Conservation (phyloP, 306 rosid genomes). For the Quercus cerris region DNA sequence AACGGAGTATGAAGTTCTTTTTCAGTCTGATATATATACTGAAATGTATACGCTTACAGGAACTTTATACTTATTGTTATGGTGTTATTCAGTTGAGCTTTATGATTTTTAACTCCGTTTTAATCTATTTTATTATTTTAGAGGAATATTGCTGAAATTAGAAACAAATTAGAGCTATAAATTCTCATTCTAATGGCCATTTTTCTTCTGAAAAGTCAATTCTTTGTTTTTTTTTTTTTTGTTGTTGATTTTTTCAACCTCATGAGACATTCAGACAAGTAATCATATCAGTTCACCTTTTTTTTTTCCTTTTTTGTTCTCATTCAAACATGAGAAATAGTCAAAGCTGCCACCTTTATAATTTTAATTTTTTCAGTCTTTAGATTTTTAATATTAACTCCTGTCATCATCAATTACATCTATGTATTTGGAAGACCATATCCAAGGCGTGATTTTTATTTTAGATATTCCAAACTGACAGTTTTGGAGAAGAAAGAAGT, state of each 20-base stretch:
- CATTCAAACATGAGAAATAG: slow-evolving; percentile 5
- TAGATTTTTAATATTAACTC: neutral
- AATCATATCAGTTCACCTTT: neutral
- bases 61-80: neutral
- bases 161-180: slow-evolving; percentile 1
- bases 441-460: neutral
- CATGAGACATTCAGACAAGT: neutral
- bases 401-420: neutral
- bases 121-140: neutral
- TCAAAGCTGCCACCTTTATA: slow-evolving; percentile 3
- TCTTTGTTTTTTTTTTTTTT: neutral
- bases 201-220: neutral
- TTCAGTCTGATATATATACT: neutral
- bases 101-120: neutral
- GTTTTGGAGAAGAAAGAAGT: neutral
- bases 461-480: neutral
- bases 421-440: neutral
- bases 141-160: neutral
- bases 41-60: neutral
- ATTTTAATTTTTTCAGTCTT: neutral
- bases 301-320: neutral
- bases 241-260: neutral
- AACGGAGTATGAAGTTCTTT: neutral
- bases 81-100: neutral
- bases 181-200: neutral